Conservation (phyloP, 2,329 filamentous ascomycete species). For the Hymenoscyphus repandus region DNA sequence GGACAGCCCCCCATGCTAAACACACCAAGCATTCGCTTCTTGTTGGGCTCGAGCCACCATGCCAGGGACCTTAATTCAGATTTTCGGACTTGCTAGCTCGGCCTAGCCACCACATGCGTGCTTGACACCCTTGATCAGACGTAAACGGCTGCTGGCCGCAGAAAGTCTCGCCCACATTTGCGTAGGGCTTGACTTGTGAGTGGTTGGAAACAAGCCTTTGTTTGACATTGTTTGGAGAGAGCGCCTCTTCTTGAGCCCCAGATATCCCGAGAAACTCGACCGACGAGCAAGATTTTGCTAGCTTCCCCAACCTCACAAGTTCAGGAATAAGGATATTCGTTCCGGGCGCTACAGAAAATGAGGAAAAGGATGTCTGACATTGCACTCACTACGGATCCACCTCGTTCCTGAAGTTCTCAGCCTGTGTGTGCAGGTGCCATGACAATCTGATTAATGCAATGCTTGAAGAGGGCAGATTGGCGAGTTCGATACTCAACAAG, state of each 20-base stretch:
- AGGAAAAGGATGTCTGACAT: neutral
- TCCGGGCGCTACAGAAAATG: neutral
- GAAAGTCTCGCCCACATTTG: neutral
- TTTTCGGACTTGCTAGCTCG: slow-evolving; percentile 7
- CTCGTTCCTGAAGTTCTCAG: neutral
- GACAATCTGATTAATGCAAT: slow-evolving; percentile 4
- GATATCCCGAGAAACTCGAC: neutral
- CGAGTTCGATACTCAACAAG: slow-evolving; percentile 2
- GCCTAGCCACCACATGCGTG: slow-evolving; percentile 9
- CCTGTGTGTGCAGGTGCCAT: neutral
- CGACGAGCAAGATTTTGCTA: neutral
- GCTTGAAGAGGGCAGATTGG: neutral
- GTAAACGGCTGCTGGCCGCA: slow-evolving; percentile 3
- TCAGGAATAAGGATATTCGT: slow-evolving; percentile 12
- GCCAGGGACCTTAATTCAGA: slow-evolving; percentile 16
- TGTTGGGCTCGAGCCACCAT: slow-evolving; percentile 16
- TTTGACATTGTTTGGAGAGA: slow-evolving; percentile 18
- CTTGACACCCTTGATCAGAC: slow-evolving; percentile 21
- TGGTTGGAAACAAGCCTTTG: slow-evolving; percentile 7
- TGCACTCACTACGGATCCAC: neutral
- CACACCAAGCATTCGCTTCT: slow-evolving; percentile 9
- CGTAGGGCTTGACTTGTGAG: neutral
- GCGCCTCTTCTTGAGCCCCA: slow-evolving; percentile 1
- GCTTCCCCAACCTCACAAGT: slow-evolving; percentile 6
- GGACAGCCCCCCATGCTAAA: slow-evolving; percentile 4